Evolutionary conservation across 192 early-diverging fungal species (phyloP).

Genomic region (Backusella australiensis): DNA sequence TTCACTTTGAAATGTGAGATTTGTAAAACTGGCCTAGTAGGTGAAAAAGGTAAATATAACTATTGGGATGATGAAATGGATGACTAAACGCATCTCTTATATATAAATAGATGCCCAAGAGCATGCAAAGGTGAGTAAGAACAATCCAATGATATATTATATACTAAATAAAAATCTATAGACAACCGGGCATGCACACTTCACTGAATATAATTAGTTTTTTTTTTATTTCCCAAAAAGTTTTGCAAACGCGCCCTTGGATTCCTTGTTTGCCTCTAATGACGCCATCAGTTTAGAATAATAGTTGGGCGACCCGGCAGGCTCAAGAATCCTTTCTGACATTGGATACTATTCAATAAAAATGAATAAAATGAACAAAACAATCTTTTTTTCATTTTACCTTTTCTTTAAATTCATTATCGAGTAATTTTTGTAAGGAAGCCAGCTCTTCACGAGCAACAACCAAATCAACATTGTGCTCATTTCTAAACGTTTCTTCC

Average conservation of each 20-base stretch:
- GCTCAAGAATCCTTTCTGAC: constrained; percentile 48
- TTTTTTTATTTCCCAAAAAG: constrained; percentile 13
- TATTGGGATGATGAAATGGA: not conserved
- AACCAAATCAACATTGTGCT: constrained; percentile 24
- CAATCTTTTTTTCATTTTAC: constrained; percentile 11
- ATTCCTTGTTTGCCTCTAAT: constrained; percentile 50
- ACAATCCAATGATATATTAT: not conserved
- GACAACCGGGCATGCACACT: constrained; percentile 33
- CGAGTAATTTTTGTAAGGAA: constrained; percentile 41
- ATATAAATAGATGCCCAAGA: constrained; percentile 27
- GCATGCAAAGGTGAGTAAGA: constrained; percentile 29
- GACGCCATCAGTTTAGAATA: constrained; percentile 48
- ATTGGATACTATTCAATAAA: constrained; percentile 47
- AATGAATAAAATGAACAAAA: not conserved
- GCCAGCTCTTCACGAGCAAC: constrained; percentile 41
- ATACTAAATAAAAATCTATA: not conserved
- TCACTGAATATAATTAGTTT: constrained; percentile 28
- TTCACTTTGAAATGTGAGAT: constrained; percentile 69
- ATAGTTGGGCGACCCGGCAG: constrained; percentile 57
- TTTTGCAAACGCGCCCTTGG: constrained; percentile 33
- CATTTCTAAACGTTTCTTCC: constrained; percentile 42
- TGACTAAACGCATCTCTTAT: not conserved
- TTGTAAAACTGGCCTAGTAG: constrained; percentile 54
- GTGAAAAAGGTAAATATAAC: constrained; percentile 39
- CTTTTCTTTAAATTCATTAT: constrained; percentile 55